Evolutionary conservation across 2,329 filamentous ascomycete species (phyloP).

Genomic region (Myriangium duriaei): DNA sequence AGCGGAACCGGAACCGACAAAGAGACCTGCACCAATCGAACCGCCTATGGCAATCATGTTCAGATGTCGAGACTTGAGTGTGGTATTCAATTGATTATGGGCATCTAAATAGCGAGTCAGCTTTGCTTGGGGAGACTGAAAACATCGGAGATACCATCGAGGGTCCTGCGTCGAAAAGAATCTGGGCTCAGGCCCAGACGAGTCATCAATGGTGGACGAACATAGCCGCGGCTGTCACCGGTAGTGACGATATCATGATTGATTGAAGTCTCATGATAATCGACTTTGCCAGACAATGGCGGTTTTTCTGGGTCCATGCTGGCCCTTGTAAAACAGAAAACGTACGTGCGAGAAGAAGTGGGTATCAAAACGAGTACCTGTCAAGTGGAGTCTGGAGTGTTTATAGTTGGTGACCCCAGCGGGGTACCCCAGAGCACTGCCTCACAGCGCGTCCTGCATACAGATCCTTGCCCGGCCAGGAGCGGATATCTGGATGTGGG

Average conservation of each 20-base stretch:
- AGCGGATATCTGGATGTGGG: slow-evolving; percentile 3
- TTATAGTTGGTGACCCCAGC: not conserved
- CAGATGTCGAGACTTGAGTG: slow-evolving; percentile 19
- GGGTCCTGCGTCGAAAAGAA: slow-evolving; percentile 19
- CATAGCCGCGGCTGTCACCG: slow-evolving; percentile 3
- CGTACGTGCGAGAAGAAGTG: not conserved
- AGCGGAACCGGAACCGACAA: slow-evolving; percentile 39
- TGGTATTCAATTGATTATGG: slow-evolving; percentile 23
- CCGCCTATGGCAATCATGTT: slow-evolving; percentile 25
- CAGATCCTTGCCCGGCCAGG: not conserved
- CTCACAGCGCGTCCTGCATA: not conserved
- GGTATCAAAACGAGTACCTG: too few species aligned
- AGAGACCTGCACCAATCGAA: slow-evolving; percentile 41
- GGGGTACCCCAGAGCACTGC: slow-evolving; percentile 1
- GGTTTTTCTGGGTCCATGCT: slow-evolving; percentile 8
- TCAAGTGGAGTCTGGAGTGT: slow-evolving; percentile 4
- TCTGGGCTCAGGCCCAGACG: slow-evolving; percentile 21
- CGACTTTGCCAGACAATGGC: slow-evolving; percentile 1
- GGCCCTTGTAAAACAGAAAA: not conserved
- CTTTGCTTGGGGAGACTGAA: too few species aligned
- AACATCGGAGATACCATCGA: too few species aligned
- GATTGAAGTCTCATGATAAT: slow-evolving; percentile 3
- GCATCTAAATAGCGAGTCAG: too few species aligned
- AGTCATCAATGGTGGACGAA: slow-evolving; percentile 14
- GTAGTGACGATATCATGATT: slow-evolving; percentile 3